These are phyloP conservation scores for Bassia scoparia DNA, from an alignment of 148 eudicot genomes.

Conservation along the genomic window DNA sequence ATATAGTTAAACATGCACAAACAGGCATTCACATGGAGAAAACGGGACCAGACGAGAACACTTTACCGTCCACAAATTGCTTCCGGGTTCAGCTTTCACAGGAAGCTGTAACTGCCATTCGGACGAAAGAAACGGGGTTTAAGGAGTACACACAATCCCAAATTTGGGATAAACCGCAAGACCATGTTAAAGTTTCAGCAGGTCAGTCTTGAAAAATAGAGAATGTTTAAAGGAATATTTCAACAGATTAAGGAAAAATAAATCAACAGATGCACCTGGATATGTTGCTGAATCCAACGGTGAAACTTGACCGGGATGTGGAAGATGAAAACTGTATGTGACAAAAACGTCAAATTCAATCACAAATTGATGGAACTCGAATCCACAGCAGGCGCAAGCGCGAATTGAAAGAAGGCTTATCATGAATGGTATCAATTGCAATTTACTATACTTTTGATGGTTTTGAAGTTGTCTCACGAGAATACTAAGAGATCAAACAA, in stretches of 20 bases:
- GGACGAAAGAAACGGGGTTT: slow-evolving; percentile 90
- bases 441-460: no score
- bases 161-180: slow-evolving; percentile 79
- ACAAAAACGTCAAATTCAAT: slow-evolving; percentile 1
- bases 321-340: slow-evolving; percentile 54
- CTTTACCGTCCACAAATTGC: slow-evolving; percentile 40
- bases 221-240: no score
- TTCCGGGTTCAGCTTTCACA: slow-evolving; percentile 43
- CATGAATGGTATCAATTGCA: no score
- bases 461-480: no score
- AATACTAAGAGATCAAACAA: no score
- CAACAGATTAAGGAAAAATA: not conserved
- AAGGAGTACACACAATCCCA: slow-evolving; percentile 89
- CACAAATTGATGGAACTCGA: no score
- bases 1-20: not conserved
- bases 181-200: slow-evolving; percentile 13
- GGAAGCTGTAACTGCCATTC: slow-evolving; percentile 49
- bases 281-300: slow-evolving; percentile 91
- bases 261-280: slow-evolving; percentile 49
- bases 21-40: not conserved
- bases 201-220: no score
- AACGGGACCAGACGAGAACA: slow-evolving; percentile 17
- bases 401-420: no score
- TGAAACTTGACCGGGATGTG: slow-evolving; percentile 84
- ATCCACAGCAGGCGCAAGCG: no score